Evolutionary conservation across 2,329 filamentous ascomycete genomes (phyloP).

Genomic region (Sporothrix pallida): DNA sequence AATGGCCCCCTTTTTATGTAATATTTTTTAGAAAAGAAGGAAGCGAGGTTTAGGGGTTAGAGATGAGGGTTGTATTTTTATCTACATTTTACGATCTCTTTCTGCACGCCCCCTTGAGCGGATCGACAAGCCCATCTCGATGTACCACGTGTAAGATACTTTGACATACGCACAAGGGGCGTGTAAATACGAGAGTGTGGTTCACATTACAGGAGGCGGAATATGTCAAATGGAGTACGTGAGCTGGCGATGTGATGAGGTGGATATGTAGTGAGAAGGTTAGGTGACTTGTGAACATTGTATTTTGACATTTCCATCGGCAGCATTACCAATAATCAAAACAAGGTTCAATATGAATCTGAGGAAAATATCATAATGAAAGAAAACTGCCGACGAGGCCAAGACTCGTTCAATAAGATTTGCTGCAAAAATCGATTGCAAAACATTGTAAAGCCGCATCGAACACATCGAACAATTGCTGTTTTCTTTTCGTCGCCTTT

Average conservation of each 20-base stretch:
- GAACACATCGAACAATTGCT: background rate
- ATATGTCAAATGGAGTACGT: background rate
- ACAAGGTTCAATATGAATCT: no score
- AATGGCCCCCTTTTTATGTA: background rate
- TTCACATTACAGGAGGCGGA: background rate
- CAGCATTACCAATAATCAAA: no score
- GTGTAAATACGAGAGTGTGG: background rate
- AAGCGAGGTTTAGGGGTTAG: background rate
- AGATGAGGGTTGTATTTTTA: background rate
- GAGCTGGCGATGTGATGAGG: slow-evolving; percentile 2
- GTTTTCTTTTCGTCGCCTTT: no score
- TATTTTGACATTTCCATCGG: no score
- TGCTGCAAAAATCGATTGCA: background rate
- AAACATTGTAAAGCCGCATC: background rate
- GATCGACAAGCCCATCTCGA: background rate
- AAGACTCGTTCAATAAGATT: background rate
- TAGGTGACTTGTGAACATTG: background rate
- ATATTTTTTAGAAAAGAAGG: background rate
- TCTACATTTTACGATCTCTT: background rate
- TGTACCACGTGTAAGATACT: background rate
- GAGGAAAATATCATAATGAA: background rate
- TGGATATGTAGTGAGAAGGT: background rate
- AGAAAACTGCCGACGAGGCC: background rate
- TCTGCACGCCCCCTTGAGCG: background rate
- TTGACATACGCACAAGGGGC: background rate